Base-by-base conservation (phyloP, 2,329 filamentous ascomycete genomes). In the Colletotrichum siamense region DNA sequence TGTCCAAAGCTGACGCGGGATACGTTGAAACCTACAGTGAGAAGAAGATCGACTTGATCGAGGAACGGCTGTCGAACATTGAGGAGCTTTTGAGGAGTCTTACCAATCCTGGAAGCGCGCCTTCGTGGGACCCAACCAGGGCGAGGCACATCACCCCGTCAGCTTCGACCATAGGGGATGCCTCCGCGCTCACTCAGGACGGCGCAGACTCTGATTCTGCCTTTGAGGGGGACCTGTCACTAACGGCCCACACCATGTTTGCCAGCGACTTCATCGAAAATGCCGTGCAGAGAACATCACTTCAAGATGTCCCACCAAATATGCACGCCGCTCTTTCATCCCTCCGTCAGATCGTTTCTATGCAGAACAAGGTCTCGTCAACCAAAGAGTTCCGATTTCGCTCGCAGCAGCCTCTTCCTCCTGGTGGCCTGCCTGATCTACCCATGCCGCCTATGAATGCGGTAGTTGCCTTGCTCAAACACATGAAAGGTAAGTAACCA, bases 201-300 rank as follows among this genome's bases (percentile, higher is more conserved):
- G 86, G 83, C 73, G 84, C 82, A 65, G 84, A 86, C 16, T 83
- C 85, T 8, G 85, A 87, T 70, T 85, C 85, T 16, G 84, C 84
- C 16, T 86, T 88, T 79, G 85, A 88, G 75, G 88, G 87, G n/a
- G 86, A 88, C 79, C 86, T 88, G 2, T 88, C 87, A 24, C 83
- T 90, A 61, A 83, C 87, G 6, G 87, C 87, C 6, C 89, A 90
- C 72, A 88, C 90, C 5, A 86, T 85, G n/a, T 90, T 91, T 79
- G 90, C 89, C 26, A 88, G 85, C 80, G 88, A 90, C 78, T 89
- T 91, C 55, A 86, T 91, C 26, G 89, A 91, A 79, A 85, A 88
- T 73, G 87, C 88, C n/a, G 89, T 90, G 30, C 83, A 86, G 77
- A 85, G 87, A 28, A 88, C 88, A 2, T 85, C 89, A 1, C 82